Percentiles rank a stretch among this genome's conserved stretches.
Conservation (phyloP, 2,329 filamentous ascomycete species). For the Aspergillus texensis region DNA sequence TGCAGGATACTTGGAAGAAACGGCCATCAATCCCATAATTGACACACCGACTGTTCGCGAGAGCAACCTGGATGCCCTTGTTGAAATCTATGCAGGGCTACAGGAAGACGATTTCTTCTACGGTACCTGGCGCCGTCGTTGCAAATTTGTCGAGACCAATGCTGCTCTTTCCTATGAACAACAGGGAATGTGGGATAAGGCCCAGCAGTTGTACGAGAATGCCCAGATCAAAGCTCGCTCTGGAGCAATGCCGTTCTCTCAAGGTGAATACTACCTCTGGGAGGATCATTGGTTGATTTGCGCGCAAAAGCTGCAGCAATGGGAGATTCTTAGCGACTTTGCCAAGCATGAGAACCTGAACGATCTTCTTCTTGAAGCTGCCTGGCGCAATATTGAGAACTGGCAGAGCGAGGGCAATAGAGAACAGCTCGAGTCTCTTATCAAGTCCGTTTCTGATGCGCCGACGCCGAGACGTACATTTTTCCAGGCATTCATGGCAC, state of each 20-base stretch:
- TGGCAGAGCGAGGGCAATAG: constrained; percentile 87
- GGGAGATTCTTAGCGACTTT: constrained; percentile 97
- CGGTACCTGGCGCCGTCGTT: constrained; percentile 91
- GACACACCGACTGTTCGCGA: constrained; percentile 85
- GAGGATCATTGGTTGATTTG: constrained; percentile 99
- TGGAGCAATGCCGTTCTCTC: constrained; percentile 92
- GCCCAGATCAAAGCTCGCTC: constrained; percentile 97
- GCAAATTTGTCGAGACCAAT: constrained; percentile 97
- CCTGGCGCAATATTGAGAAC: constrained; percentile 93
- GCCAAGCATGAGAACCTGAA: constrained; percentile 99
- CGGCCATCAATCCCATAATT: constrained; percentile 78
- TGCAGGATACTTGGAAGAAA: constrained; percentile 84
- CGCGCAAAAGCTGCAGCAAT: constrained; percentile 97
- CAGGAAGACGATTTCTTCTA: constrained; percentile 98
- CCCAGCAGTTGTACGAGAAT: constrained; percentile 93
- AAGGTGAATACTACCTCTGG: constrained; percentile 98
- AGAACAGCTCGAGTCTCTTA: constrained; percentile 86
- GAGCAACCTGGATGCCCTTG: constrained; percentile 93
- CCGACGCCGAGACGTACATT: constrained; percentile 92
- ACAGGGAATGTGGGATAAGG: constrained; percentile 99
- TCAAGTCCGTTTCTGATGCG: constrained; percentile 97
- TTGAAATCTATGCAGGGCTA: constrained; percentile 85
- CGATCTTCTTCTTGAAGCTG: constrained; percentile 90
- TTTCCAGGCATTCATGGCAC: constrained; percentile 97
- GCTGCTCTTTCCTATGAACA: constrained; percentile 97